Evolutionary conservation across 495 filamentous ascomycete genomes (phyloP).

Genomic region (Schizothecium vesticola): DNA sequence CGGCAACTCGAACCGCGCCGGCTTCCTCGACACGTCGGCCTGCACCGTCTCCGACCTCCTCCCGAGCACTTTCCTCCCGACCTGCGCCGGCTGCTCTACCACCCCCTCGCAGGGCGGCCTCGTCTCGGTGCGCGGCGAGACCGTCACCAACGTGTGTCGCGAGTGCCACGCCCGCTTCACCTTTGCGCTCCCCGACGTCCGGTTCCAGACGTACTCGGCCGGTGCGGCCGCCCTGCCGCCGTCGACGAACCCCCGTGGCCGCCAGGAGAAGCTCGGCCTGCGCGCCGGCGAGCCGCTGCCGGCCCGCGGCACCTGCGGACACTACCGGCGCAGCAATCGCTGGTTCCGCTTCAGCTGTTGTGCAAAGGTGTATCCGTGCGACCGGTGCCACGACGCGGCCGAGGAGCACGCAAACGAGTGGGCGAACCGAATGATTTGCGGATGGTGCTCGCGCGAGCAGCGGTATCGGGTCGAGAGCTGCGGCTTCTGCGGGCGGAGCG

Average conservation of each 20-base stretch:
- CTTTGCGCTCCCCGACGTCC: slow-evolving; percentile 74
- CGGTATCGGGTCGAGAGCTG: slow-evolving; percentile 78
- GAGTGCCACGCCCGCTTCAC: slow-evolving; percentile 81
- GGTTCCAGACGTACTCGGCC: slow-evolving; percentile 67
- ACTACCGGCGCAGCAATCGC: slow-evolving; percentile 74
- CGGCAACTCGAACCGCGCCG: slow-evolving; percentile 66
- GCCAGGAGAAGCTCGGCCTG: slow-evolving; percentile 72
- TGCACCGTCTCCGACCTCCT: slow-evolving; percentile 77
- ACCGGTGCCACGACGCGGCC: slow-evolving; percentile 73
- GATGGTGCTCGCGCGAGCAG: slow-evolving; percentile 78
- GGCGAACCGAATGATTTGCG: slow-evolving; percentile 86
- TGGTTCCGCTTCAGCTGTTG: slow-evolving; percentile 75
- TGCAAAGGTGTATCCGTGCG: slow-evolving; percentile 64
- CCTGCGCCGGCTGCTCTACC: slow-evolving; percentile 75
- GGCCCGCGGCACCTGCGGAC: slow-evolving; percentile 64
- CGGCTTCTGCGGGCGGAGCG: slow-evolving; percentile 63
- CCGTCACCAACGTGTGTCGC: slow-evolving; percentile 70
- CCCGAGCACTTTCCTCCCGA: slow-evolving; percentile 76
- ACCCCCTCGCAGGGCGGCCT: slow-evolving; percentile 53
- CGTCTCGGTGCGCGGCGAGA: slow-evolving; percentile 66
- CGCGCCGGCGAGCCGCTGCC: slow-evolving; percentile 76
- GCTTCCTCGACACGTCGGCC: slow-evolving; percentile 76
- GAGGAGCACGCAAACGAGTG: slow-evolving; percentile 75
- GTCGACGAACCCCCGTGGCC: slow-evolving; percentile 42
- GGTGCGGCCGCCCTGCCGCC: slow-evolving; percentile 39